Evolutionary conservation across 1,284 basidiomycete genomes (phyloP).

Genomic region (Puccinia hordei): DNA sequence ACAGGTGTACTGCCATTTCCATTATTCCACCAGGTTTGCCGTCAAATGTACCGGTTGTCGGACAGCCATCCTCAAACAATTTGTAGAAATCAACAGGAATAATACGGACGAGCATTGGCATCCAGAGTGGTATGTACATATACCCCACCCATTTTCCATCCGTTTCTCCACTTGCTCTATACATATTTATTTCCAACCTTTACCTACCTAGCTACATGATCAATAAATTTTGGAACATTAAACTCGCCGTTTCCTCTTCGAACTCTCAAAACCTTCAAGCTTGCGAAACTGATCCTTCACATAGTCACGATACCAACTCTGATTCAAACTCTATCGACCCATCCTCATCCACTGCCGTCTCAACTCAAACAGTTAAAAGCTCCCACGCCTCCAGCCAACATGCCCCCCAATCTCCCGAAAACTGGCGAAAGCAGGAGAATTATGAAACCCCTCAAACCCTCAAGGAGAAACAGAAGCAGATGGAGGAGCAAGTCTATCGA

Average conservation of each 20-base stretch:
- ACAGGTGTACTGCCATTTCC: slow-evolving; percentile 69
- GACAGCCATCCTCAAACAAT: slow-evolving; percentile 98
- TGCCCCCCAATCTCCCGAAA: slow-evolving; percentile 52
- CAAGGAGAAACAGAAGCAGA: slow-evolving; percentile 85
- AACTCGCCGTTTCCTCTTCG: slow-evolving; percentile 73
- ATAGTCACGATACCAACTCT: slow-evolving; percentile 53
- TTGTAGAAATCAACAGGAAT: slow-evolving; percentile 98
- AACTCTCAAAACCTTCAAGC: slow-evolving; percentile 46
- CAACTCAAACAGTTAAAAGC: slow-evolving; percentile 30
- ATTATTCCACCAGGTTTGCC: slow-evolving; percentile 67
- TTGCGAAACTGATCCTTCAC: slow-evolving; percentile 55
- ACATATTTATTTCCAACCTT: neutral
- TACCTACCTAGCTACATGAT: slow-evolving; percentile 44
- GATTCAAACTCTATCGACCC: slow-evolving; percentile 53
- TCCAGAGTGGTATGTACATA: slow-evolving; percentile 92
- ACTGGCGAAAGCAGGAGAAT: slow-evolving; percentile 66
- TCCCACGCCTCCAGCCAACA: slow-evolving; percentile 14
- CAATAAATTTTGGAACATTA: slow-evolving; percentile 94
- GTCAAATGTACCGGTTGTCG: slow-evolving; percentile 97
- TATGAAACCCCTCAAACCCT: slow-evolving; percentile 78
- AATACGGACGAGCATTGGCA: slow-evolving; percentile 99
- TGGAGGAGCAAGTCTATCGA: slow-evolving; percentile 97
- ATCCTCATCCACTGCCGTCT: slow-evolving; percentile 40
- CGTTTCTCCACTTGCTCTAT: neutral
- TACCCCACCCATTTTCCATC: too few species aligned